phyloP scores from a whole-genome alignment of 371 early-diverging fungal species.

The Rhizomucor pusillus region DNA sequence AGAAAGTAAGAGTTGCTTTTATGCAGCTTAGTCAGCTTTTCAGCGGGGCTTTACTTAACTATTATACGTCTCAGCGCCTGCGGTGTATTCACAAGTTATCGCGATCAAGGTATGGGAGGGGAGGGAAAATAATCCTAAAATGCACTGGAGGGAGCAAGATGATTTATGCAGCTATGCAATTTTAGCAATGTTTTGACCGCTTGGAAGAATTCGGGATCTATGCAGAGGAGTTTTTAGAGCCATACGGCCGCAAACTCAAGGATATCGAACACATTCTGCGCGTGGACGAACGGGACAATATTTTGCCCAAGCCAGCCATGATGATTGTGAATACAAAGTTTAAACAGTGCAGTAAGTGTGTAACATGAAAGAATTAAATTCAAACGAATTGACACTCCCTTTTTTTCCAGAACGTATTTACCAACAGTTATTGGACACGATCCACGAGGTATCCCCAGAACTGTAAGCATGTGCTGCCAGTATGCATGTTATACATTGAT shows the following conservation, averaged over 20 bases:
- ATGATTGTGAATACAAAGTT: slow-evolving; percentile 34
- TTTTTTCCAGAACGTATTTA: slow-evolving; percentile 27
- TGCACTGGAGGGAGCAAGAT: slow-evolving; percentile 1
- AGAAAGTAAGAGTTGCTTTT: slow-evolving; percentile 46
- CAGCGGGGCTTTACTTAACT: slow-evolving; percentile 1
- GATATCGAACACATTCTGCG: slow-evolving; percentile 35
- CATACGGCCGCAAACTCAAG: slow-evolving; percentile 35
- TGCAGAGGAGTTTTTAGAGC: slow-evolving; percentile 44
- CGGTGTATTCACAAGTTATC: slow-evolving; percentile 75
- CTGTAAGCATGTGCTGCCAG: too few relatives aligned
- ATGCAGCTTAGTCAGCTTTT: neutral
- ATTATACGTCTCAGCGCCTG: slow-evolving; percentile 42
- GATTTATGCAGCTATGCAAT: neutral
- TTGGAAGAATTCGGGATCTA: slow-evolving; percentile 69
- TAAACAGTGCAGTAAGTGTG: slow-evolving; percentile 38
- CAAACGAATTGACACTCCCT: neutral
- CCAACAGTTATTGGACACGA: slow-evolving; percentile 27
- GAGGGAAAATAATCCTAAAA: neutral
- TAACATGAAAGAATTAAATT: neutral
- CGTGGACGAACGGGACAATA: slow-evolving; percentile 22
- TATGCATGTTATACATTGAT: neutral
- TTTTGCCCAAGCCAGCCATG: slow-evolving; percentile 29
- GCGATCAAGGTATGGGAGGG: slow-evolving; percentile 80
- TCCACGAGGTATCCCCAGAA: slow-evolving; percentile 42
- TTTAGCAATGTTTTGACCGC: slow-evolving; percentile 71